phyloP scores from a whole-genome alignment of 495 filamentous ascomycete species.

The Pyronema domesticum region DNA sequence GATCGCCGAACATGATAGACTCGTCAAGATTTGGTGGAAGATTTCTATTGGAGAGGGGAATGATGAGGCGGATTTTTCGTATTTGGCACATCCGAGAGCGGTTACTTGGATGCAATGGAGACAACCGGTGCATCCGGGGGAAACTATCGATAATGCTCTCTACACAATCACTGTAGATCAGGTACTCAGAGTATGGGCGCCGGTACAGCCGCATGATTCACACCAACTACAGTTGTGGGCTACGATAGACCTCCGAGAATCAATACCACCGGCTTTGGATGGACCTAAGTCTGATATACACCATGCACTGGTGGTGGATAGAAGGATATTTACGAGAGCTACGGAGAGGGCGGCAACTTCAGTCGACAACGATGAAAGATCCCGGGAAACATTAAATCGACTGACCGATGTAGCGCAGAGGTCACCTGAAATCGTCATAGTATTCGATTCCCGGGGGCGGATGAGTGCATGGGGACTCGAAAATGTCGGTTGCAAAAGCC shows the following conservation, averaged over 20 bases:
- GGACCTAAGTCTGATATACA: not conserved
- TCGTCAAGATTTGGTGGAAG: slow-evolving; percentile 86
- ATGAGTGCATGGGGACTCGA: slow-evolving; percentile 95
- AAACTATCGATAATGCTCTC: slow-evolving; percentile 73
- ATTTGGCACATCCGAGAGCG: slow-evolving; percentile 63
- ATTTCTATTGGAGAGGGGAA: slow-evolving; percentile 70
- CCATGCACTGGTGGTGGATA: slow-evolving; percentile 72
- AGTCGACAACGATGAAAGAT: slow-evolving; percentile 36
- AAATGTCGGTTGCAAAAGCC: slow-evolving; percentile 60
- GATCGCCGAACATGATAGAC: slow-evolving; percentile 56
- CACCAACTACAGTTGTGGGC: slow-evolving; percentile 65
- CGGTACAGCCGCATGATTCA: slow-evolving; percentile 52
- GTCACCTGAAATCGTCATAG: slow-evolving; percentile 71
- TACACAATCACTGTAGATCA: slow-evolving; percentile 83
- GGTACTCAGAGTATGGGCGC: slow-evolving; percentile 66
- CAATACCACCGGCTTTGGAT: slow-evolving; percentile 33
- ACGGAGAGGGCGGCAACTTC: slow-evolving; percentile 56
- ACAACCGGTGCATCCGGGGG: slow-evolving; percentile 50
- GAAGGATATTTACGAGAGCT: slow-evolving; percentile 58
- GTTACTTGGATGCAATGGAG: slow-evolving; percentile 80
- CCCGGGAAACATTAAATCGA: slow-evolving; percentile 58
- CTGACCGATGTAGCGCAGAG: slow-evolving; percentile 72
- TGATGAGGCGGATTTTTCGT: slow-evolving; percentile 75
- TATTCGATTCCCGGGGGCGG: slow-evolving; percentile 64
- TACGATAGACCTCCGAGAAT: slow-evolving; percentile 56